phyloP scores from a whole-genome alignment of 495 filamentous ascomycete species.

The Massariosphaeria phaeospora region DNA sequence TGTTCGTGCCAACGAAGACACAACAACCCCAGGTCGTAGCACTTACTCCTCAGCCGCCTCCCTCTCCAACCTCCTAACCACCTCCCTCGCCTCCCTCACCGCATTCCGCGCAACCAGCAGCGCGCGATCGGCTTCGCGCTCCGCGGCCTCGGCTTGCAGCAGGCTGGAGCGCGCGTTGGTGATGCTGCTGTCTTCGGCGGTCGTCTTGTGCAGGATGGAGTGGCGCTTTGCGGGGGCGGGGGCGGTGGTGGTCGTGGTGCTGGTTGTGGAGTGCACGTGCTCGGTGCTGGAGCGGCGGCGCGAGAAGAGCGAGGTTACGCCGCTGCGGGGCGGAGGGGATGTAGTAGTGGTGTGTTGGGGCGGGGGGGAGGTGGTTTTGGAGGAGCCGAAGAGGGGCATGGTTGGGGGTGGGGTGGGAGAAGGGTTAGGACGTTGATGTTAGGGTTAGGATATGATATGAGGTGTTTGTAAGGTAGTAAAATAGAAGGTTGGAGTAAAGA shows the following conservation, averaged over 20 bases:
- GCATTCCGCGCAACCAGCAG: conserved; percentile 51
- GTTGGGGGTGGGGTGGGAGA: background rate
- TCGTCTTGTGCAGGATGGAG: conserved; percentile 45
- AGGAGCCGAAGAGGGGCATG: conserved; percentile 35
- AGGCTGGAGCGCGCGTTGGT: conserved; percentile 54
- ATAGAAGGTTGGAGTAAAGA: too few species aligned
- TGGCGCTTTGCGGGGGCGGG: conserved; percentile 28
- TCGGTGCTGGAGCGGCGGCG: conserved; percentile 38
- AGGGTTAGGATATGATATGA: too few species aligned
- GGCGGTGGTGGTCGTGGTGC: conserved; percentile 25
- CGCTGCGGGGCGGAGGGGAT: conserved; percentile 38
- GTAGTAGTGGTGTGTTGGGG: conserved; percentile 5
- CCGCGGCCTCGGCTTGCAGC: conserved; percentile 53
- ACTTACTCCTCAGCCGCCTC: conserved; percentile 58
- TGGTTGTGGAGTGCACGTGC: background rate
- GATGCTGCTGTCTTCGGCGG: conserved; percentile 58
- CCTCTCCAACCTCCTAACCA: conserved; percentile 57
- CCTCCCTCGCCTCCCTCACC: conserved; percentile 57
- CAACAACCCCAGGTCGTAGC: background rate
- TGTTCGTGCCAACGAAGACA: background rate
- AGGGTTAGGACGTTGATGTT: too few species aligned
- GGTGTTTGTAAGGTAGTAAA: too few species aligned
- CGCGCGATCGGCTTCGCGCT: conserved; percentile 59
- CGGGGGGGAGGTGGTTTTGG: conserved; percentile 3
- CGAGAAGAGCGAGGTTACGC: conserved; percentile 45